A percentile compares a stretch with the other conserved stretches of the same genome.
Evolutionary conservation across 2,329 filamentous ascomycete genomes (phyloP).

Genomic region (Hypoxylon sp.): DNA sequence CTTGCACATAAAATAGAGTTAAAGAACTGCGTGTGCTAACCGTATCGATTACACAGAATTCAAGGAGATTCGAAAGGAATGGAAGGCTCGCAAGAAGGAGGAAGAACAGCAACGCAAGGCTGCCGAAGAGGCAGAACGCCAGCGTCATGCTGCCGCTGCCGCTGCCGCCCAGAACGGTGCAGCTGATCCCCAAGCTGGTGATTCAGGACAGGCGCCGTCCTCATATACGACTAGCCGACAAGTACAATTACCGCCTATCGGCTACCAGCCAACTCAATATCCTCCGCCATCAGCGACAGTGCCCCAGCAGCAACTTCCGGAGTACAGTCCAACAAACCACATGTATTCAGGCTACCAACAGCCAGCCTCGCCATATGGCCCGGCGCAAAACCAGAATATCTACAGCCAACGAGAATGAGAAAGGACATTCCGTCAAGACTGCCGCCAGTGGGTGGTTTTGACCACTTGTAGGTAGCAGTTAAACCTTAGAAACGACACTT

Average conservation of each 20-base stretch:
- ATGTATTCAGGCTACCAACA: conserved; percentile 69
- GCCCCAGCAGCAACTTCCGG: conserved; percentile 63
- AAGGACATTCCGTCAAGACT: conserved; percentile 2
- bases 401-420: conserved; percentile 68
- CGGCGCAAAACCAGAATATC: conserved; percentile 68
- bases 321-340: conserved; percentile 65
- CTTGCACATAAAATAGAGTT: conserved; percentile 6
- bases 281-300: conserved; percentile 69
- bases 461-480: conserved; percentile 15
- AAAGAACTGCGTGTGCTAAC: conserved; percentile 50
- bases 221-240: conserved; percentile 69
- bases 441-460: background rate
- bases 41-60: conserved; percentile 75
- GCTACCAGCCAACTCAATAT: conserved; percentile 77
- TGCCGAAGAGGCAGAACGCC: conserved; percentile 85
- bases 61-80: conserved; percentile 98
- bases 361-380: conserved; percentile 63
- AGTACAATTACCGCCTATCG: conserved; percentile 79
- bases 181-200: conserved; percentile 62
- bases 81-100: conserved; percentile 99
- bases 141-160: conserved; percentile 64
- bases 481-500: conserved; percentile 4
- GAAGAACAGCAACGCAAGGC: conserved; percentile 91
- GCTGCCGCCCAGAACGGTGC: conserved; percentile 67
- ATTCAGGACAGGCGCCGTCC: conserved; percentile 68